These are phyloP conservation scores for Thymus mandschuricus DNA, from an alignment of 257 asterid genomes.

Conservation along the genomic window DNA sequence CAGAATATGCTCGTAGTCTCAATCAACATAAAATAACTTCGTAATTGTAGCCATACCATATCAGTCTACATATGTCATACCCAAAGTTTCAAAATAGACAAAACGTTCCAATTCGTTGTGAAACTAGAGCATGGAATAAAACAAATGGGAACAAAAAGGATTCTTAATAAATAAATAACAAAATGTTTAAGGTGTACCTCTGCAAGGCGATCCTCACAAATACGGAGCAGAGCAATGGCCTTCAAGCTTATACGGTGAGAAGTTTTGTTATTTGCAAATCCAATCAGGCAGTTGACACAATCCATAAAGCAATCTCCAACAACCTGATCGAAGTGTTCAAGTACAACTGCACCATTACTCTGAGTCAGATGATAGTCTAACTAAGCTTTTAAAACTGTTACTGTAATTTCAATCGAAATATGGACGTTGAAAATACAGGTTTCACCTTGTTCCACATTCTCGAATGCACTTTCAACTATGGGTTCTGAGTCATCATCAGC, in stretches of 20 bases:
- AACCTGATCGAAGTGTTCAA: constrained; percentile 99
- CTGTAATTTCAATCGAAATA: constrained; percentile 25
- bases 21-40: constrained; percentile 2
- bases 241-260: constrained; percentile 95
- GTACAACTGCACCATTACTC: constrained; percentile 68
- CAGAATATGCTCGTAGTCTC: constrained; percentile 1
- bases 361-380: constrained; percentile 39
- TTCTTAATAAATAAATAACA: neutral
- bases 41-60: constrained; percentile 24
- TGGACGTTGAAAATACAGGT: constrained; percentile 23
- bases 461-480: constrained; percentile 97
- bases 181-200: constrained; percentile 61
- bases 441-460: constrained; percentile 97
- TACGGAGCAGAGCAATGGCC: constrained; percentile 99
- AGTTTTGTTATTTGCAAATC: constrained; percentile 92
- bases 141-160: neutral
- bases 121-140: constrained; percentile 27
- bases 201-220: constrained; percentile 99
- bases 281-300: constrained; percentile 98
- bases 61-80: constrained; percentile 14
- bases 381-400: constrained; percentile 28
- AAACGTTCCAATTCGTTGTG: constrained; percentile 12
- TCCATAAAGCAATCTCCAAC: constrained; percentile 99
- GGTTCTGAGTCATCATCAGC: constrained; percentile 93
- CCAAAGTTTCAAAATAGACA: constrained; percentile 2